Conservation (phyloP, 225 moss, liverwort and hornwort genomes). For the Asterella californica region DNA sequence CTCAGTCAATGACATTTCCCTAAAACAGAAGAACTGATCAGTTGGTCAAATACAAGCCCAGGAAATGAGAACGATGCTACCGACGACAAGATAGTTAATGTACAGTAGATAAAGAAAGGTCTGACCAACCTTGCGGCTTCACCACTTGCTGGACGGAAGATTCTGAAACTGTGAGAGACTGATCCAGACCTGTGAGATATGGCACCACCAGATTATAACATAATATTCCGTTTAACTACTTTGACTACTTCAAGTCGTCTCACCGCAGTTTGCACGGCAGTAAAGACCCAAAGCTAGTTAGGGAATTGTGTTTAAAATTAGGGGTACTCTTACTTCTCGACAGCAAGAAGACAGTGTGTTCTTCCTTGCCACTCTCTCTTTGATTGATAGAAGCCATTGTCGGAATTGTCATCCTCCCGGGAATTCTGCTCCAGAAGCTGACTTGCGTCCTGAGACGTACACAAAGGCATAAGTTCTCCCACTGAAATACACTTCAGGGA, state of each 20-base stretch:
- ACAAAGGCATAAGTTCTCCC: neutral
- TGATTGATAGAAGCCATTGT: conserved; percentile 92
- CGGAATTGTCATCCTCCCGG: conserved; percentile 43
- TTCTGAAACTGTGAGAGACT: conserved; percentile 70
- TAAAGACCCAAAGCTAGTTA: neutral
- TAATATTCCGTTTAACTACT: neutral
- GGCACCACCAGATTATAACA: neutral
- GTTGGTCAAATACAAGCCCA: neutral
- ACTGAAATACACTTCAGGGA: neutral
- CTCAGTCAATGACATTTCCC: conserved; percentile 79
- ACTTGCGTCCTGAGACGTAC: conserved; percentile 60
- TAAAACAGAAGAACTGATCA: neutral
- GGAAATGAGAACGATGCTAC: neutral
- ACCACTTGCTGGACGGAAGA: conserved; percentile 90
- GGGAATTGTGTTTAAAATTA: neutral
- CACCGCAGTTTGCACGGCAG: neutral
- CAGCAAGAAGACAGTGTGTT: conserved; percentile 85
- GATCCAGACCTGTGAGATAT: conserved; percentile 56
- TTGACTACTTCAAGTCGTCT: neutral
- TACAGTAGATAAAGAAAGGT: neutral
- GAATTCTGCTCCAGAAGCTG: conserved; percentile 56
- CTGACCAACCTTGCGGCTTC: conserved; percentile 74
- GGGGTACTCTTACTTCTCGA: conserved; percentile 61
- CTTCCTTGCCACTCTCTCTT: conserved; percentile 97
- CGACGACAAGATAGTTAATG: neutral